phyloP scores from a whole-genome alignment of 2,329 filamentous ascomycete species.

The Diaporthe batatas region DNA sequence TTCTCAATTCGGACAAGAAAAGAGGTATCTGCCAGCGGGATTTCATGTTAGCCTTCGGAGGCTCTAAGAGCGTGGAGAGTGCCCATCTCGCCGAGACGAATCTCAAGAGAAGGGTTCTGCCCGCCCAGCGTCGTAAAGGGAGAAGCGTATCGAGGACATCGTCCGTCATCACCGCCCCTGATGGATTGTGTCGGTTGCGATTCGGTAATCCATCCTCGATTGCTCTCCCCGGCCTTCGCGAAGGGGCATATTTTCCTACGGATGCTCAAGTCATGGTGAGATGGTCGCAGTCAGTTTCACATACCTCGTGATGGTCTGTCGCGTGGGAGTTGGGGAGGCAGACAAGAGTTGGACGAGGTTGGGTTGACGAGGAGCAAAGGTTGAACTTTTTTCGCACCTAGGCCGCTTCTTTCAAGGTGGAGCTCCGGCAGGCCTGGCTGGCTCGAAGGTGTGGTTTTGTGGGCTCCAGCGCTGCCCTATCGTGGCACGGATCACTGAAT shows the following conservation, averaged over 20 bases:
- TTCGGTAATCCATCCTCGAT: conserved; percentile 59
- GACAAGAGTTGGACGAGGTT: conserved; percentile 24
- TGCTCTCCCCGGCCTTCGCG: conserved; percentile 71
- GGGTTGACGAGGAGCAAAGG: conserved; percentile 7
- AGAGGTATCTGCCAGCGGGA: conserved; percentile 73
- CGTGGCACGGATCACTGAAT: background rate
- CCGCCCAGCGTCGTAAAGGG: conserved; percentile 74
- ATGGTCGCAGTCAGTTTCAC: conserved; percentile 42
- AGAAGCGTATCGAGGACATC: conserved; percentile 69
- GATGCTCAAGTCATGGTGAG: conserved; percentile 48
- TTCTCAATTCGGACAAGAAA: conserved; percentile 80
- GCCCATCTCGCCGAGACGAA: conserved; percentile 63
- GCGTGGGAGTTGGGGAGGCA: conserved; percentile 38
- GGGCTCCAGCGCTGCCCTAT: conserved; percentile 39
- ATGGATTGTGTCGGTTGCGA: conserved; percentile 35
- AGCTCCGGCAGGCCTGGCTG: conserved; percentile 44
- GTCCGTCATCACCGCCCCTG: conserved; percentile 41
- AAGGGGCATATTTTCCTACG: conserved; percentile 48
- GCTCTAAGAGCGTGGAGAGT: conserved; percentile 76
- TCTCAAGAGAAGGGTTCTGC: conserved; percentile 74
- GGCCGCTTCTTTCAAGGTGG: conserved; percentile 35
- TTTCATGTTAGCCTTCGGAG: conserved; percentile 71
- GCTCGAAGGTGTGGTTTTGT: conserved; percentile 39
- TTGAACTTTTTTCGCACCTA: conserved; percentile 46
- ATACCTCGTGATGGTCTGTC: conserved; percentile 49